Evolutionary conservation across 2,329 filamentous ascomycete genomes (phyloP), one percentile per base, ranked within the genome.

Genomic region (Trichoderma gracile): DNA sequence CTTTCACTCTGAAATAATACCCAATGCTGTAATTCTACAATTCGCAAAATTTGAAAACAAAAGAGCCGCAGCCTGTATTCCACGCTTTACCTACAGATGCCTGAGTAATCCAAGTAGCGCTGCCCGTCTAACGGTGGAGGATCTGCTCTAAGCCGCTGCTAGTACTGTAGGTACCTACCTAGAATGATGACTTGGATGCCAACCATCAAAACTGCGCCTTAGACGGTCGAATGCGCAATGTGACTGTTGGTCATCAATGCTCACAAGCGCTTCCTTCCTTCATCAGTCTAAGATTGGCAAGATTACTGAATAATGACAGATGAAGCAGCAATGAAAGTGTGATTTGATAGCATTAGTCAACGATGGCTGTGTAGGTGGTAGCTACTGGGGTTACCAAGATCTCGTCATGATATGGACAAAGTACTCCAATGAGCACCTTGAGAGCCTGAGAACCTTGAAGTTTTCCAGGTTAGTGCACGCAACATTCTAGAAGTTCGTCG

Each of bases 241-340:
- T 52, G 42, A 43, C n/a, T 25, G 50, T 60, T 60, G 57, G 57
- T 60, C 47, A 60, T 60, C 57, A 60, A 38, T 15, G 33, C 21
- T n/a, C 23, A 19, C 27, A n/a, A 43, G 21, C n/a, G 30, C 30
- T 3, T 9, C 23, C 30, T 3, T 9, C 23, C 27, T 10, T 27
- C 21, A 38, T 33, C 25, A 52, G n/a, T 17, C 33, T 38, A 14
- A 14, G 33, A 14, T 14, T 14, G 10, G 3, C 7, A 27, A 25
- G 53, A 17, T 55, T 14, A 55, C 38, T 42, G 25, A 30, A 25
- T 55, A 23, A 25, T 55, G 52, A 55, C 38, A 43, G 17, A 17
- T 17, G 15, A 19, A 40, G 30, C 33, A 6, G 21, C 17, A 42
- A 14, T 50, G 38, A 40, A 27, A 30, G 3, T 14, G 12, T 42